phyloP scores from a whole-genome alignment of 2,329 filamentous ascomycete species.

The Arthroderma sp. region DNA sequence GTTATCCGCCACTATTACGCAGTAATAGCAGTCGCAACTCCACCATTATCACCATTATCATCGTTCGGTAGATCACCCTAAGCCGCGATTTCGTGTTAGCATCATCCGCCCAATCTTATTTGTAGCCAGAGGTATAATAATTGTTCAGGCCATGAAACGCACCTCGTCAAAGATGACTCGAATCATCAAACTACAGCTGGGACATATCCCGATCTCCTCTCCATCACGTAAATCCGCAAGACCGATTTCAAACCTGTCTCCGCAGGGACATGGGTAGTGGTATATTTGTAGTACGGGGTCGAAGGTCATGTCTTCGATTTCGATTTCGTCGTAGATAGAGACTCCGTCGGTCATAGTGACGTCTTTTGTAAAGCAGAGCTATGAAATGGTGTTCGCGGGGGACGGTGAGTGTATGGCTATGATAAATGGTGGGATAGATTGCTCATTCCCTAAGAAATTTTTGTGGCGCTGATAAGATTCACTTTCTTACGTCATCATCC shows the following conservation, averaged over 20 bases:
- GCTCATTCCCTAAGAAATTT: not conserved
- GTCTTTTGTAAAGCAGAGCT: not conserved
- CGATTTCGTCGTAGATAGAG: conserved; percentile 90
- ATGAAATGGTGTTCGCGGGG: not conserved
- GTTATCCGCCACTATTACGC: not conserved
- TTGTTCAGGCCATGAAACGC: conserved; percentile 23
- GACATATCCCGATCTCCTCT: conserved; percentile 91
- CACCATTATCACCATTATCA: conserved; percentile 19
- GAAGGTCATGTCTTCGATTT: conserved; percentile 97
- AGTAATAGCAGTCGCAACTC: conserved; percentile 20
- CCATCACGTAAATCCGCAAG: conserved; percentile 76
- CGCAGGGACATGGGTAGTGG: conserved; percentile 93
- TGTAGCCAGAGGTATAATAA: not conserved
- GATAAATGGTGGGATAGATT: not conserved
- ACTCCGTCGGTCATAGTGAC: conserved; percentile 50
- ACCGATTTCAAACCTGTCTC: conserved; percentile 86
- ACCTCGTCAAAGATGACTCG: conserved; percentile 83
- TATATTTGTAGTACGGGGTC: conserved; percentile 74
- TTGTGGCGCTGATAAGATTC: conserved; percentile 1
- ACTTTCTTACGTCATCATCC: not conserved
- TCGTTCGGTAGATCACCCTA: conserved; percentile 43
- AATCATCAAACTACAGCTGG: conserved; percentile 95
- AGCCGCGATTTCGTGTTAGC: not conserved
- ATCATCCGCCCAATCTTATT: not conserved
- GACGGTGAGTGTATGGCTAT: not conserved